Evolutionary conservation across 768 basidiomycete genomes (phyloP), one percentile per base, ranked within the genome.

Genomic region (Lentinus brumalis): DNA sequence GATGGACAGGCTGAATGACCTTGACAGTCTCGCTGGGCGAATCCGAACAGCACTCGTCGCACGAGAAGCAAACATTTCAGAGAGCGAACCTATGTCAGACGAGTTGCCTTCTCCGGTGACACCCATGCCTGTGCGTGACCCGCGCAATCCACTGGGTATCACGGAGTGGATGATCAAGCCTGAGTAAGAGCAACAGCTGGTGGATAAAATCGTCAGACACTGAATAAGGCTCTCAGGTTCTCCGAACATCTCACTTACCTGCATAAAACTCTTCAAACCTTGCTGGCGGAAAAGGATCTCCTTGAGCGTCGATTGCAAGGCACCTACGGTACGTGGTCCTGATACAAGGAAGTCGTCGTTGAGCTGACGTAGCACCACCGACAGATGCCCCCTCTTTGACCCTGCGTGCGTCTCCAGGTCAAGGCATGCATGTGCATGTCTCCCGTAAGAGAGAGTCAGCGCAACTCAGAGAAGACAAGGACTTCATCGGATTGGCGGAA

Each of bases 361-460:
- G 3, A 60, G 35, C 35, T 35, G 35, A 35, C 35, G 49, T 32
- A 11, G 18, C 12, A 15, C 0, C 31, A 14, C 41, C 14, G 46
- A 50, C 53, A 94, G 92, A 77, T 73, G 83, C 86, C 1, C 85
- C 88, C 26, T 92, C 92, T 12, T 69, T 94, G 62, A 86, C 89
- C 12, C 78, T 94, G 47, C 86, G 91, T 41, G 83, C 85, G 29
- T 87, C 83, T 0, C 81, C 86, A 16, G 80, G 80, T 10, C 84
- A 86, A 46, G 92, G 92, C 5, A 83, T 87, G 79, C 88, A 91
- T 70, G 81, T 93, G 44, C 92, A 93, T 63, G 74, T 94, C 30
- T 78, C 80, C 30, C 84, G 81, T 5, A 92, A 85, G 71, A 84
- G 86, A 31, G 89, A 91, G 61, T 81, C 80, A 51, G 67, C 68